phyloP scores from a whole-genome alignment of 176 grass and related monocot species.

The Carex kokanica region DNA sequence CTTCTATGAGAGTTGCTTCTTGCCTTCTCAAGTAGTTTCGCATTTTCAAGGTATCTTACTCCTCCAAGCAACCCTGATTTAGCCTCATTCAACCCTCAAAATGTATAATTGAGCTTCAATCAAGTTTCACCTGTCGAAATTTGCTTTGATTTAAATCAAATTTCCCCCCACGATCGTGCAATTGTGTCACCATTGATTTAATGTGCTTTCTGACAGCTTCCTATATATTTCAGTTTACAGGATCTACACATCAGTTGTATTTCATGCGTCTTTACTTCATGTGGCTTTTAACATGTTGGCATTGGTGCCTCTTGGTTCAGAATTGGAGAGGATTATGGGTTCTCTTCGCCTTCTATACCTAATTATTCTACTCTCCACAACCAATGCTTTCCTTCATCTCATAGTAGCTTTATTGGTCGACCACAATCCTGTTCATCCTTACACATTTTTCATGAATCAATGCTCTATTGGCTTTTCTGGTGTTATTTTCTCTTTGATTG shows the following conservation, averaged over 20 bases:
- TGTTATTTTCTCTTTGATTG: constrained; percentile 96
- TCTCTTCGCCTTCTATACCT: constrained; percentile 86
- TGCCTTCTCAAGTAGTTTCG: constrained; percentile 60
- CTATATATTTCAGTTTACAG: constrained; percentile 66
- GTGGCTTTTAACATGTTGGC: constrained; percentile 97
- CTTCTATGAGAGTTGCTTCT: constrained; percentile 82
- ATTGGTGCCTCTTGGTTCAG: constrained; percentile 74
- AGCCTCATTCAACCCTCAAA: background rate
- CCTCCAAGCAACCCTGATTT: background rate
- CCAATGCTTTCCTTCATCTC: constrained; percentile 87
- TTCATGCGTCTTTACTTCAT: constrained; percentile 90
- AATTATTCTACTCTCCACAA: constrained; percentile 83
- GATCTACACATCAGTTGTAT: constrained; percentile 82
- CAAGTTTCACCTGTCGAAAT: background rate
- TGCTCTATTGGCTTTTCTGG: constrained; percentile 97
- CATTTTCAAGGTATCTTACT: constrained; percentile 73
- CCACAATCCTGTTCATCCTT: constrained; percentile 58
- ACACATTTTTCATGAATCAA: constrained; percentile 54
- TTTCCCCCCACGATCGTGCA: background rate
- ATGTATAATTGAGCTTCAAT: background rate
- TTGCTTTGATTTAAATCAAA: background rate
- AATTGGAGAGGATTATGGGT: constrained; percentile 98
- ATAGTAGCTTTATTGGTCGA: constrained; percentile 64
- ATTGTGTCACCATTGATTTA: background rate
- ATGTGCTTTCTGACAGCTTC: constrained; percentile 30